phyloP scores from a whole-genome alignment of 176 grass and related monocot species.

The Leersia perrieri region DNA sequence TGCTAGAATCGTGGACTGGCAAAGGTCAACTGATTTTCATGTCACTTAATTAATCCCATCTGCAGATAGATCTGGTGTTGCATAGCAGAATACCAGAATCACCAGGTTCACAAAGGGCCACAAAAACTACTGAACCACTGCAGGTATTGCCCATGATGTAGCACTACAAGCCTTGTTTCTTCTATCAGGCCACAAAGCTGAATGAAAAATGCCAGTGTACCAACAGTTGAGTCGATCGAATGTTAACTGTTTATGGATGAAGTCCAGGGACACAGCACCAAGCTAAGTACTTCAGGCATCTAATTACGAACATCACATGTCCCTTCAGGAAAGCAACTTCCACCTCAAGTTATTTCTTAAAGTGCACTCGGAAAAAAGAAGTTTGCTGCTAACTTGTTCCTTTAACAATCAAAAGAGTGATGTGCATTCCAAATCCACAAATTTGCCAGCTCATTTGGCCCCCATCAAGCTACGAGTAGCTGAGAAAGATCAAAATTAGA shows the following conservation, averaged over 20 bases:
- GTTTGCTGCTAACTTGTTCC: background rate
- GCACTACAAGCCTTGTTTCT: slow-evolving; percentile 4
- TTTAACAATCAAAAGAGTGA: slow-evolving; percentile 17
- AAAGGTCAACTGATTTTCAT: background rate
- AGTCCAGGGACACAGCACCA: background rate
- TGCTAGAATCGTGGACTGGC: background rate
- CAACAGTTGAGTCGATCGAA: slow-evolving; percentile 14
- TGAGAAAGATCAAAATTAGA: slow-evolving; percentile 6
- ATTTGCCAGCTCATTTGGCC: slow-evolving; percentile 32
- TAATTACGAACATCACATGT: slow-evolving; percentile 17
- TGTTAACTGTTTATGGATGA: background rate
- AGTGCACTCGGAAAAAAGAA: background rate
- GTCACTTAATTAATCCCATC: background rate
- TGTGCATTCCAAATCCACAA: slow-evolving; percentile 7
- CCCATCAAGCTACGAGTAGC: slow-evolving; percentile 1
- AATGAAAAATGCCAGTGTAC: slow-evolving; percentile 17
- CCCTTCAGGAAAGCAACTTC: slow-evolving; percentile 16
- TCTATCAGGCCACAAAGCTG: slow-evolving; percentile 21
- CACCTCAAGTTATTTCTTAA: background rate
- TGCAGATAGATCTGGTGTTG: background rate
- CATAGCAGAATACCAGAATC: slow-evolving; percentile 10
- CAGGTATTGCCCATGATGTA: slow-evolving; percentile 2
- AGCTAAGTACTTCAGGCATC: background rate
- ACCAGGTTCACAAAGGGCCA: background rate
- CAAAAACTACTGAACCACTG: background rate